Conservation (phyloP, 208 protist species). For the Leishmania major region DNA sequence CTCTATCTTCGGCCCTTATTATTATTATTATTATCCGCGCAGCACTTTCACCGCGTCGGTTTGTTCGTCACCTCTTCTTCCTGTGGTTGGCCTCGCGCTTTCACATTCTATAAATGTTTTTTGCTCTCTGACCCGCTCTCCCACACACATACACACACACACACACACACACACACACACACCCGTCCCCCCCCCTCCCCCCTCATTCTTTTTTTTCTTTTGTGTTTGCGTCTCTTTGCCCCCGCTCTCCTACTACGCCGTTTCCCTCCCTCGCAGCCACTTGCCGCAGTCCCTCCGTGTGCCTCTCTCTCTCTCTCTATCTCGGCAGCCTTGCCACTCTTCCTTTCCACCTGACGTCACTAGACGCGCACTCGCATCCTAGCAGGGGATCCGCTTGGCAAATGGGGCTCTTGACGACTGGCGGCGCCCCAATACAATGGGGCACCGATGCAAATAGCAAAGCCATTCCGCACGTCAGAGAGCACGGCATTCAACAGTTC, state of each 20-base stretch:
- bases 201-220: not conserved
- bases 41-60: not conserved
- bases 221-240: not conserved
- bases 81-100: not conserved
- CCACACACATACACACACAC: too few relatives aligned
- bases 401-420: constrained; percentile 90
- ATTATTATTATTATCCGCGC: not conserved
- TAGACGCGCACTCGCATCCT: not conserved
- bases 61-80: not conserved
- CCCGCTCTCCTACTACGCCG: not conserved
- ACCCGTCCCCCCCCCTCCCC: too few relatives aligned
- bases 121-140: not conserved
- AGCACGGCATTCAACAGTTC: constrained; percentile 96
- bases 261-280: not conserved
- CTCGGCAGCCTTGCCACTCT: not conserved
- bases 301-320: too few relatives aligned
- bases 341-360: not conserved
- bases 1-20: not conserved
- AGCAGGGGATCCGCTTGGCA: not conserved
- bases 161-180: too few relatives aligned
- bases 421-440: constrained; percentile 83
- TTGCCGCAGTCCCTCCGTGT: not conserved
- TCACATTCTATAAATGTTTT: too few relatives aligned
- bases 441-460: constrained; percentile 81
- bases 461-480: constrained; percentile 86